Evolutionary conservation across 208 protist species (phyloP).

Genomic region (Trypanosoma caninum): DNA sequence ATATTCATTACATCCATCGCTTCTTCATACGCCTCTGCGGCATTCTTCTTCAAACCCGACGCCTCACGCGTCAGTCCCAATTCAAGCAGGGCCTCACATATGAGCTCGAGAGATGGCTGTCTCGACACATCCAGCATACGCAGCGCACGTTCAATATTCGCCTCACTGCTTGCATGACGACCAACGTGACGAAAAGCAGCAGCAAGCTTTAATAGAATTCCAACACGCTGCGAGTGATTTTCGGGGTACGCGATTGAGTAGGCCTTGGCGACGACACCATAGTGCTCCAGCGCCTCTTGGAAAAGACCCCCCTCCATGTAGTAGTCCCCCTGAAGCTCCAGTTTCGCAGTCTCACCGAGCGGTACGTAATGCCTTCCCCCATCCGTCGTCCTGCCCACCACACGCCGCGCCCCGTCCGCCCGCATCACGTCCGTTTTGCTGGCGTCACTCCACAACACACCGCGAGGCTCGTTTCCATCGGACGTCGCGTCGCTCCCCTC

Average conservation of each 20-base stretch:
- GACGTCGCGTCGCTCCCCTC: not conserved
- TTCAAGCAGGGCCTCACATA: conserved; percentile 81
- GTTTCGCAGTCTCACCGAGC: conserved; percentile 75
- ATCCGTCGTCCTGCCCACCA: not conserved
- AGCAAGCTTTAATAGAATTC: conserved; percentile 75
- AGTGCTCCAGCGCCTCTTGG: conserved; percentile 87
- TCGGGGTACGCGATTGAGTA: conserved; percentile 83
- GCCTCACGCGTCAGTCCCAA: conserved; percentile 71
- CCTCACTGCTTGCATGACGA: conserved; percentile 56
- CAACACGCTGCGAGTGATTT: conserved; percentile 60
- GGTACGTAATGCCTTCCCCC: conserved; percentile 62
- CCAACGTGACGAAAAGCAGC: conserved; percentile 80
- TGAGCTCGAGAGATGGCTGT: conserved; percentile 67
- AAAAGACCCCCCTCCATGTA: conserved; percentile 73
- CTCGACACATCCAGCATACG: conserved; percentile 55
- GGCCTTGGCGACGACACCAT: conserved; percentile 84
- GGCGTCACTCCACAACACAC: conserved; percentile 60
- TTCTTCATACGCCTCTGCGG: conserved; percentile 71
- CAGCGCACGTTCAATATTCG: conserved; percentile 53
- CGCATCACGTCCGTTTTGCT: conserved; percentile 60
- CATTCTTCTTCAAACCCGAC: conserved; percentile 28
- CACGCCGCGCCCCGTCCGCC: not conserved
- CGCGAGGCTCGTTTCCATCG: conserved; percentile 18
- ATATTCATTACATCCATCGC: conserved; percentile 55
- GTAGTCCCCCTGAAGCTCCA: conserved; percentile 88